Evolutionary conservation across 768 basidiomycete species (phyloP), one percentile per base, ranked within the genome.

Genomic region (Candolleomyces aberdarensis): DNA sequence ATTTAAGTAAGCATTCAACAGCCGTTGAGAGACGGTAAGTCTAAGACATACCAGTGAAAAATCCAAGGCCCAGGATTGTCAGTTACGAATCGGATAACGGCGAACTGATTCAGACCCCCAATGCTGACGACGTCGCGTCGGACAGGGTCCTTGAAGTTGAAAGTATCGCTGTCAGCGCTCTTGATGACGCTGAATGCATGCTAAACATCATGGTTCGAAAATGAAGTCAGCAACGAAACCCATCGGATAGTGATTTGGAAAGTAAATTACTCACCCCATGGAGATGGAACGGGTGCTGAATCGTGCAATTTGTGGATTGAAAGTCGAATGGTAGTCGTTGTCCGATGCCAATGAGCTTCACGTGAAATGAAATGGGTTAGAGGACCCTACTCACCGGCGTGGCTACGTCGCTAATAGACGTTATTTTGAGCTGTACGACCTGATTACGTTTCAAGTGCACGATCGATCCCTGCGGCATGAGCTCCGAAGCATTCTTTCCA

Each of bases 11-110:
- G 26, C 26, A 26, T 26, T 26, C 2, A 26, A 26, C 26, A 26
- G 26, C 26, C 10, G 43, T 13, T 44, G 43, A 47, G 11, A 7
- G n/a, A 3, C 14, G n/a, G 43, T 9, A 51, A 31, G 40, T 50
- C 1, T 3, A 39, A 11, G 7, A 15, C 56, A 11, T 47, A 65
- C 75, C 76, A 80, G 48, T 81, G 81, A 59, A 82, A 67, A 61
- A 83, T 74, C 81, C 84, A 87, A 9, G 84, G 83, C 3, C 89
- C 89, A 2, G 87, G 71, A 70, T 90, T 90, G 66, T 91, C 83
- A 0, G 88, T 87, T 31, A 70, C 71, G 74, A 88, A 90, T 5
- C 88, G 82, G 48, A 92, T 74, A 0, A 82, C 83, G 22, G 82
- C 79, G 57, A 80, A 20, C 76, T 76, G 59, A 80, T 80, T 0